A percentile compares a stretch with the other conserved stretches of the same genome.
Evolutionary conservation across 257 asterid genomes (phyloP).

Genomic region (Schizonepeta tenuifolia): DNA sequence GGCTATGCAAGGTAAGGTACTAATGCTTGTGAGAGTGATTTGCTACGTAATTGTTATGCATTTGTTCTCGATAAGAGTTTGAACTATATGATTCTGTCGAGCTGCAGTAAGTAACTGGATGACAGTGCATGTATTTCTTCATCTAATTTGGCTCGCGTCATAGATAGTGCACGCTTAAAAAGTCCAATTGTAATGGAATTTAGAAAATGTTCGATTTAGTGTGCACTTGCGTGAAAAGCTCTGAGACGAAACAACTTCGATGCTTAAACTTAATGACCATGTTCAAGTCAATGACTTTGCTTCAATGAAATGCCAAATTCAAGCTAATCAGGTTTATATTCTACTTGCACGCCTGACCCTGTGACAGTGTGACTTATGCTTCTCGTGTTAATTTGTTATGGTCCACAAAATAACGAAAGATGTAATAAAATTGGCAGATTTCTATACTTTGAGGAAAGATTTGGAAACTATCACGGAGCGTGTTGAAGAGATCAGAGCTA

Average conservation of each 20-base stretch:
- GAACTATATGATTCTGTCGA: constrained; percentile 19
- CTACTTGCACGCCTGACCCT: neutral
- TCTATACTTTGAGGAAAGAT: constrained; percentile 81
- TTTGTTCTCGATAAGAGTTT: constrained; percentile 10
- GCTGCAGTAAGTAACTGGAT: constrained; percentile 12
- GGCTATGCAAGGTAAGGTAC: constrained; percentile 80
- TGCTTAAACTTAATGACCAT: constrained; percentile 6
- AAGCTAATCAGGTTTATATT: neutral
- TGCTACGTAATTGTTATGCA: constrained; percentile 18
- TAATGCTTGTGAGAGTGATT: constrained; percentile 5
- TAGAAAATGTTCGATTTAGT: neutral
- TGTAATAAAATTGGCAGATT: constrained; percentile 59
- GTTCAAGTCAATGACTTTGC: neutral
- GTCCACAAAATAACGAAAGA: constrained; percentile 24
- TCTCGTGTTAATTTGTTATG: constrained; percentile 14
- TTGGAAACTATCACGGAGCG: constrained; percentile 69
- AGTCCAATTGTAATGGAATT: neutral
- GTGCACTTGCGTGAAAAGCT: neutral
- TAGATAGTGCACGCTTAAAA: neutral
- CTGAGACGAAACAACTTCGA: neutral
- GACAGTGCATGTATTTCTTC: neutral
- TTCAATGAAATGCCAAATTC: neutral
- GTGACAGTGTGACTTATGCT: neutral
- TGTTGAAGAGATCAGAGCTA: constrained; percentile 76
- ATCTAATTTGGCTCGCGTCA: constrained; percentile 6